These are phyloP conservation scores for Polygonum maritimum DNA, from an alignment of 148 eudicot genomes.

Conservation along the genomic window DNA sequence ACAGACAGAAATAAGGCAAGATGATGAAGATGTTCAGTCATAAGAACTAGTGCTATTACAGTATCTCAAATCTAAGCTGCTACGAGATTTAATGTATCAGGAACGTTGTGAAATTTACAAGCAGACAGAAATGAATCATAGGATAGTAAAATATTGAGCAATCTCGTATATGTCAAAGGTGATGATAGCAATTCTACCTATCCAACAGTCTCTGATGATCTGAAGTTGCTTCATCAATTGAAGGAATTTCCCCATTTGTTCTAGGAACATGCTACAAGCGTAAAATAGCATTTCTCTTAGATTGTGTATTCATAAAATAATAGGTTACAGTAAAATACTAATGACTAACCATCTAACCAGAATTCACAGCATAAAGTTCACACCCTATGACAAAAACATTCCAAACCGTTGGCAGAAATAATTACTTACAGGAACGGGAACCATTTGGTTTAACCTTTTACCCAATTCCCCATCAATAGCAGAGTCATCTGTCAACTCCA, in stretches of 20 bases:
- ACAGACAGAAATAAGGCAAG: neutral
- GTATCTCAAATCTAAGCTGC: neutral
- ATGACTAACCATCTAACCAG: neutral
- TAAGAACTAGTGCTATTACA: neutral
- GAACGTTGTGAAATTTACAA: neutral
- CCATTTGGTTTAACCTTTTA: conserved; percentile 69
- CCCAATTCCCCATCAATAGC: conserved; percentile 88
- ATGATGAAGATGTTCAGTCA: neutral
- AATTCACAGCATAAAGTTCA: neutral
- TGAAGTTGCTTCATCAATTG: conserved; percentile 79
- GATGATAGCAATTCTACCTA: conserved; percentile 35
- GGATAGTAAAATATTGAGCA: neutral
- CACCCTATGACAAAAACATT: neutral
- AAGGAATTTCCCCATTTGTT: conserved; percentile 91
- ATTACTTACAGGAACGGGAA: conserved; percentile 71
- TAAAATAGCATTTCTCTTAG: neutral
- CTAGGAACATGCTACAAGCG: conserved; percentile 72
- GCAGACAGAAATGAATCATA: neutral
- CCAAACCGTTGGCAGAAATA: neutral
- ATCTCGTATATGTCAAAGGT: neutral
- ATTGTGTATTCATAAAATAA: neutral
- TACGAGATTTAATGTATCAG: neutral
- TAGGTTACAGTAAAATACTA: neutral
- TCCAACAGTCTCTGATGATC: conserved; percentile 85
- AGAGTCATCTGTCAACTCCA: conserved; percentile 67